Evolutionary conservation across 2,329 filamentous ascomycete genomes (phyloP), one percentile per base, ranked within the genome.

Genomic region (Metarhizium guizhouense): DNA sequence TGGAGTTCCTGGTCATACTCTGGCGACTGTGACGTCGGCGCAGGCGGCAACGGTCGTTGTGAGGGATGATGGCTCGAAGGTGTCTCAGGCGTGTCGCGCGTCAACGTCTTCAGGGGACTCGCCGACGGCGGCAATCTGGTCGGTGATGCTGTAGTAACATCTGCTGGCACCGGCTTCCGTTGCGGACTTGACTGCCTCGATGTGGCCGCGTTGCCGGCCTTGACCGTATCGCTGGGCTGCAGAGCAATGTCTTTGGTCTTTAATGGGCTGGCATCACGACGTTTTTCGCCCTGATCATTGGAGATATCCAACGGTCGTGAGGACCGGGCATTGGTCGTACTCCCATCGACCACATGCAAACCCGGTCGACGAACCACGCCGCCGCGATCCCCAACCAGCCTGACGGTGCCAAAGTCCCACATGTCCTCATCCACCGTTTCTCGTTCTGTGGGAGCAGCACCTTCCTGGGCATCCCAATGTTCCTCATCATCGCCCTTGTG

Each of bases 331-430:
- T 96, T 96, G 18, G 88, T 85, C 13, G 86, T 87, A 36, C 87
- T 86, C 58, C 92, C 89, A 61, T 89, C 91, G 84, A 96, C 84
- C 0, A 84, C 77, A 62, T 87, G 79, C 16, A 83, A 74, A 3
- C 86, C 86, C 0, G 79, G 78, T 50, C 83, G 74, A 49, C 73
- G 73, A 7, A 80, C 66, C 1, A 82, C 67, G 34, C 78, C 79
- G 58, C 85, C 84, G 32, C 83, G 80, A 54, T 86, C 83, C 36
- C 81, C 82, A n/a, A 86, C 85, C 6, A 95, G 85, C 56, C 92
- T 82, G 53, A 99, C 90, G 0, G 94, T 99, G 47, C 94, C 94
- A 75, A 99, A 99, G 70, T 99, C 94, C 94, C 94, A 99, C 67
- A 97, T 83, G 69, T 97, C 94, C 68, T 96, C 90, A 59, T 86